A percentile compares a stretch with the other conserved stretches of the same genome.
Conservation (phyloP, 352 stramenopile genomes). For the Phytophthora sojae region DNA sequence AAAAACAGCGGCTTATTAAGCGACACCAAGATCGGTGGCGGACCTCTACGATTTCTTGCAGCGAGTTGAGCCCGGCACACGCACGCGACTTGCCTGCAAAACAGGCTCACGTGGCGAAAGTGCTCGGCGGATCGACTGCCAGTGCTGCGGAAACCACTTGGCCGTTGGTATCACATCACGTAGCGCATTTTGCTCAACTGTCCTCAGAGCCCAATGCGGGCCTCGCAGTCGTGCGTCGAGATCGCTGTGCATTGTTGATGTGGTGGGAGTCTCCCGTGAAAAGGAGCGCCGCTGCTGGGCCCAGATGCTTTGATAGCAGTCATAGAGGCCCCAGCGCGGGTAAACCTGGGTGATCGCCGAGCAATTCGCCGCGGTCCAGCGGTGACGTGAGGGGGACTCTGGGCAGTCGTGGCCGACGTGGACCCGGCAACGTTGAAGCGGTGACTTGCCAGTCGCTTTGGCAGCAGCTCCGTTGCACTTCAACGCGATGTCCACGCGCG, state of each 20-base stretch:
- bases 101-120: not conserved
- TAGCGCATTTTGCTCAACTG: not conserved
- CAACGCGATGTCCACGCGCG: conserved; percentile 4
- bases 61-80: conserved; percentile 36
- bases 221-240: not conserved
- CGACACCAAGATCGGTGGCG: conserved; percentile 9
- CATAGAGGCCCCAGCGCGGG: conserved; percentile 9
- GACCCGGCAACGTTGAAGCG: conserved; percentile 18
- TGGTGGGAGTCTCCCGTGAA: conserved; percentile 16
- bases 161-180: not conserved
- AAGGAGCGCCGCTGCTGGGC: conserved; percentile 9
- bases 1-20: conserved; percentile 23
- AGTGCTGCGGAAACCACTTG: not conserved
- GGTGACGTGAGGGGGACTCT: conserved; percentile 11
- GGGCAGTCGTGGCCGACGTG: conserved; percentile 14
- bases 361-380: not conserved
- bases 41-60: conserved; percentile 30
- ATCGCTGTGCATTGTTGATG: conserved; percentile 9
- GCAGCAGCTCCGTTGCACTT: conserved; percentile 6
- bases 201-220: not conserved
- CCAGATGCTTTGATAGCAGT: conserved; percentile 30
- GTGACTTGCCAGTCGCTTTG: conserved; percentile 6
- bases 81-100: not conserved
- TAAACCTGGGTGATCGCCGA: conserved; percentile 3
- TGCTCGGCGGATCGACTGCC: not conserved